These are phyloP conservation scores for Rhizophlyctis rosea DNA, from an alignment of 192 early-diverging fungal genomes.

Conservation along the genomic window DNA sequence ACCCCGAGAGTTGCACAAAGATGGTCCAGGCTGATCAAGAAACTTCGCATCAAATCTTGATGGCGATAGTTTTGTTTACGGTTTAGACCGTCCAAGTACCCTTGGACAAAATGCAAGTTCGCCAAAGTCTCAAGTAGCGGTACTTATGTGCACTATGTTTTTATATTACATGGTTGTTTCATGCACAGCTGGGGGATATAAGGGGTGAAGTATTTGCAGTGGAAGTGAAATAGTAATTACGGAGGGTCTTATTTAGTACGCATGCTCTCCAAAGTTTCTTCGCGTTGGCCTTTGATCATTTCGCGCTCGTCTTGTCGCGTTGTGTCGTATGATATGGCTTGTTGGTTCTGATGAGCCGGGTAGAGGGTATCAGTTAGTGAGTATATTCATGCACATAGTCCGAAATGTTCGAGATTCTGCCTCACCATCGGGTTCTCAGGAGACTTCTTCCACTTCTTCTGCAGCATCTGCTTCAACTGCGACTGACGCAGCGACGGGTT, in stretches of 20 bases:
- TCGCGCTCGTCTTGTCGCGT: constrained; percentile 56
- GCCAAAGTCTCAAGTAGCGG: no score
- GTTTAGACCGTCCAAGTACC: no score
- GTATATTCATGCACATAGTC: neutral
- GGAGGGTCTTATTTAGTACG: constrained; percentile 49
- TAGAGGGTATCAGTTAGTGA: constrained; percentile 11
- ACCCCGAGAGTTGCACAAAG: no score
- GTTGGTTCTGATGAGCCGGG: constrained; percentile 52
- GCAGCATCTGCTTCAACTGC: constrained; percentile 66
- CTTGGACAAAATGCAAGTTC: no score
- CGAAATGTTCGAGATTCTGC: neutral
- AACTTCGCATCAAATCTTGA: no score
- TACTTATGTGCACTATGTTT: no score
- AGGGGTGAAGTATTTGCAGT: no score
- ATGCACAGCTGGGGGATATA: no score
- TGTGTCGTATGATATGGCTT: constrained; percentile 69
- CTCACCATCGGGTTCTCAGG: constrained; percentile 45
- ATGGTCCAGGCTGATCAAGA: no score
- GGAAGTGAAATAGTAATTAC: no score
- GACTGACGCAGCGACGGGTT: constrained; percentile 73
- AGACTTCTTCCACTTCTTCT: constrained; percentile 79
- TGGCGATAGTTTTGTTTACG: no score
- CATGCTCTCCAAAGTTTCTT: constrained; percentile 51
- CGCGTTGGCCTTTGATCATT: constrained; percentile 43
- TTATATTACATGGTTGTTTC: no score